Percentiles rank a stretch among this genome's conserved stretches.
These are phyloP conservation scores for Elaeis oleifera DNA, from an alignment of 202 grass and related monocot species.

Conservation along the genomic window DNA sequence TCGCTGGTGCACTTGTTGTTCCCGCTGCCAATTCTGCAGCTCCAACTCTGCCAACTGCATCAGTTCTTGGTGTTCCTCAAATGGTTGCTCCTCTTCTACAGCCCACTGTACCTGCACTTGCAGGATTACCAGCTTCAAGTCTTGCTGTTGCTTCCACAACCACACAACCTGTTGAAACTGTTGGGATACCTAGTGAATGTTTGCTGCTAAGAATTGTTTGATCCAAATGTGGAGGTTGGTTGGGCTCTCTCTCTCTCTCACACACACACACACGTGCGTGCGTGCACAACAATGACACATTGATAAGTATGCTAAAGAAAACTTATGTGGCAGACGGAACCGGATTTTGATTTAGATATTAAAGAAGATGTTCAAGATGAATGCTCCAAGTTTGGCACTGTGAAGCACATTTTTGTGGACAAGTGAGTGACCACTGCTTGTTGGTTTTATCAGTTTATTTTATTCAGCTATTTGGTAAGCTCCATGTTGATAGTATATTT, in stretches of 20 bases:
- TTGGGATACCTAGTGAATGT: constrained; percentile 56
- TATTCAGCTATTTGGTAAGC: no score
- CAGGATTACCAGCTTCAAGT: constrained; percentile 38
- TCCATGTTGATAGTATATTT: no score
- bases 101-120: constrained; percentile 40
- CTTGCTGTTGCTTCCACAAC: constrained; percentile 36
- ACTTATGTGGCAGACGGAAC: constrained; percentile 53
- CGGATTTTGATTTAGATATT: constrained; percentile 99
- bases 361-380: constrained; percentile 95
- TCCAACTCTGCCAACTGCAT: constrained; percentile 40
- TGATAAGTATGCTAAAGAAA: constrained; percentile 10
- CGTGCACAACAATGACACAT: background rate
- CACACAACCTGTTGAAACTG: constrained; percentile 26
- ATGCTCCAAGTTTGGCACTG: constrained; percentile 79
- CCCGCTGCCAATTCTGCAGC: constrained; percentile 33
- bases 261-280: background rate
- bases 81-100: constrained; percentile 36
- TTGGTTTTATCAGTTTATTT: background rate
- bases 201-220: constrained; percentile 95
- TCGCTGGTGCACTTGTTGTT: constrained; percentile 13
- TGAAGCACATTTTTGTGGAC: constrained; percentile 90
- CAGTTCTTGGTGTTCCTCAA: constrained; percentile 53
- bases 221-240: constrained; percentile 74
- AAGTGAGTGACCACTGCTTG: constrained; percentile 45
- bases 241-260: constrained; percentile 2